phyloP scores from a whole-genome alignment of 441 rosid genomes.

The Erodium trifolium region DNA sequence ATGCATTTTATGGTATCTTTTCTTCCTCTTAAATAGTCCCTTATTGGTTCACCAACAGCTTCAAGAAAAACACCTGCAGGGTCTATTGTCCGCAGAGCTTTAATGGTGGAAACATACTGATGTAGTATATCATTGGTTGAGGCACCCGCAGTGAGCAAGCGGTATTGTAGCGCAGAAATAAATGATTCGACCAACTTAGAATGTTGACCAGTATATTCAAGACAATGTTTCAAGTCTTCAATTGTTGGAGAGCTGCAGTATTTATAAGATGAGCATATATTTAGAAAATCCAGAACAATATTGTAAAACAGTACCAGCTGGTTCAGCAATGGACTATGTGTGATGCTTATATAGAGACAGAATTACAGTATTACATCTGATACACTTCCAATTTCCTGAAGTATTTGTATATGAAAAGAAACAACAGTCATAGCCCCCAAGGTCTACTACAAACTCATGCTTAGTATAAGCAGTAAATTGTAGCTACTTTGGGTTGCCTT shows the following conservation, averaged over 20 bases:
- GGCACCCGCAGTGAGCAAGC: slow-evolving; percentile 96
- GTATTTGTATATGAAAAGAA: background rate
- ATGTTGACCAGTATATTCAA: slow-evolving; percentile 90
- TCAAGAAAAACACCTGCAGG: slow-evolving; percentile 93
- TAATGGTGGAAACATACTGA: slow-evolving; percentile 93
- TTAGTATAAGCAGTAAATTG: background rate
- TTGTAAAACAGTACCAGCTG: slow-evolving; percentile 8
- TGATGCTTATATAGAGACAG: background rate
- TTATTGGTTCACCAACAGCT: slow-evolving; percentile 94
- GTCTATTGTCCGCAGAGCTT: slow-evolving; percentile 88
- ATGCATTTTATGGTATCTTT: slow-evolving; percentile 95
- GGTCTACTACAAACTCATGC: too few species aligned
- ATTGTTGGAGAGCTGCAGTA: slow-evolving; percentile 77
- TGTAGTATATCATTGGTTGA: slow-evolving; percentile 98
- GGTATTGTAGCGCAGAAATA: slow-evolving; percentile 73
- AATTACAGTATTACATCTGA: background rate
- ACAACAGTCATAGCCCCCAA: background rate
- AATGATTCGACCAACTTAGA: slow-evolving; percentile 89
- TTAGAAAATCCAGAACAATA: slow-evolving; percentile 9
- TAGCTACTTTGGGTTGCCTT: background rate
- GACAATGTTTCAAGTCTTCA: slow-evolving; percentile 92
- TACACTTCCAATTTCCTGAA: background rate
- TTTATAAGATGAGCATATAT: slow-evolving; percentile 18
- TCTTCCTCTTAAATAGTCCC: slow-evolving; percentile 82
- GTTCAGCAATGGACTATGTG: slow-evolving; percentile 13